Evolutionary conservation across 2,329 filamentous ascomycete genomes (phyloP).

Genomic region (Scedosporium dehoogii): DNA sequence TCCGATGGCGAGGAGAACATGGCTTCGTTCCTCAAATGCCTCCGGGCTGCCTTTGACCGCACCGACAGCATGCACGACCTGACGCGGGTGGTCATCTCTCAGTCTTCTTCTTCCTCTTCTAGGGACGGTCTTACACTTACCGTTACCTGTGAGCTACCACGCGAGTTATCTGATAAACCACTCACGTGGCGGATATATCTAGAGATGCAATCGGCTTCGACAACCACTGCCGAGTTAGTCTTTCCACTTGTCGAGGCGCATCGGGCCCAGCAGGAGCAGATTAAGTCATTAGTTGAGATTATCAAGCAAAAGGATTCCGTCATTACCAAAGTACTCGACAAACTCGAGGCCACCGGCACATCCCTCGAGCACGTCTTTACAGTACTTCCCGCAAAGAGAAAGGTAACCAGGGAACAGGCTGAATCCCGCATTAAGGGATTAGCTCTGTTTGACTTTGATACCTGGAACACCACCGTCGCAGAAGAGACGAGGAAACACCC

Average conservation of each 20-base stretch:
- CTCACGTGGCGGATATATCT: constrained; percentile 58
- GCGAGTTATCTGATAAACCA: constrained; percentile 35
- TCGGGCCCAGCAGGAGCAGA: constrained; percentile 26
- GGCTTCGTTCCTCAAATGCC: constrained; percentile 53
- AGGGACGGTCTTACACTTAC: constrained; percentile 38
- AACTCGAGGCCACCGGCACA: constrained; percentile 40
- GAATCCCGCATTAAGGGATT: constrained; percentile 42
- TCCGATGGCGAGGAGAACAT: constrained; percentile 60
- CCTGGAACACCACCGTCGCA: neutral
- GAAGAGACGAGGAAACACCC: neutral
- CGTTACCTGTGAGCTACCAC: constrained; percentile 53
- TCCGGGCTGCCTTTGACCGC: constrained; percentile 42
- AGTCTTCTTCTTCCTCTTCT: constrained; percentile 15
- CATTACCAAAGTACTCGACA: constrained; percentile 40
- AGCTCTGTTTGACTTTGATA: constrained; percentile 28
- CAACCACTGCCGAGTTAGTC: constrained; percentile 37
- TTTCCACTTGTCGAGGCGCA: constrained; percentile 41
- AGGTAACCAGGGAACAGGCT: constrained; percentile 30
- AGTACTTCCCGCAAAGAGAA: constrained; percentile 36
- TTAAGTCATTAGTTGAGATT: constrained; percentile 30
- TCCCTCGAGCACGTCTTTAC: constrained; percentile 46
- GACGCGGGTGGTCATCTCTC: constrained; percentile 34
- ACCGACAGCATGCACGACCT: constrained; percentile 31
- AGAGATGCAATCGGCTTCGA: constrained; percentile 28
- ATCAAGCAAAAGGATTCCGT: constrained; percentile 42